Conservation (phyloP, 2,329 filamentous ascomycete genomes). For the Apiospora rasikravindrae region DNA sequence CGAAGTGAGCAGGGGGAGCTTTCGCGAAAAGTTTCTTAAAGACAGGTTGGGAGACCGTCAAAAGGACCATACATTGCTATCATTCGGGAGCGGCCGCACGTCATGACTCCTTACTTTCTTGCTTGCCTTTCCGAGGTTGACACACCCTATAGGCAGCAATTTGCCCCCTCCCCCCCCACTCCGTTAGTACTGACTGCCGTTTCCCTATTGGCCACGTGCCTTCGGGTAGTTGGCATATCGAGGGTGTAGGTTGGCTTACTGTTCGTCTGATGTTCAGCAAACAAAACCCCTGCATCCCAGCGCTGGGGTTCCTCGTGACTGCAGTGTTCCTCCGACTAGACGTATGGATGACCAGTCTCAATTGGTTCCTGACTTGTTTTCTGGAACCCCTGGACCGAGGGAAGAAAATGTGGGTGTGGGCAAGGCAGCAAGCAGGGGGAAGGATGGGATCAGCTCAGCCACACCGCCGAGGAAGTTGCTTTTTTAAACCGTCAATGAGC, state of each 20-base stretch:
- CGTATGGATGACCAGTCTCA: not conserved
- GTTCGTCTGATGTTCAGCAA: slow-evolving; percentile 10
- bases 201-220: not conserved
- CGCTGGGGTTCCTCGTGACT: not conserved
- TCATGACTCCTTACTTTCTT: not conserved
- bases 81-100: not conserved
- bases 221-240: not conserved
- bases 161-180: not conserved
- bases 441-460: not conserved
- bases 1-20: not conserved
- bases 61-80: not conserved
- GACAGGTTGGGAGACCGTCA: not conserved
- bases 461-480: not conserved
- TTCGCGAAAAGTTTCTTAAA: not conserved
- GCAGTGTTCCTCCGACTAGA: not conserved
- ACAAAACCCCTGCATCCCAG: not conserved
- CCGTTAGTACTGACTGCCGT: not conserved
- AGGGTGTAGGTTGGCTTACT: slow-evolving; percentile 1
- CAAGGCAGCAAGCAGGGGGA: not conserved
- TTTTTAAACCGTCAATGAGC: slow-evolving; percentile 6
- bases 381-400: not conserved
- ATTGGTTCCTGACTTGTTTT: not conserved
- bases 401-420: not conserved
- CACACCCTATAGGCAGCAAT: not conserved
- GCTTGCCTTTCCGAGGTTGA: not conserved